Conservation (phyloP, 352 stramenopile genomes). For the Phytophthora pluvialis region DNA sequence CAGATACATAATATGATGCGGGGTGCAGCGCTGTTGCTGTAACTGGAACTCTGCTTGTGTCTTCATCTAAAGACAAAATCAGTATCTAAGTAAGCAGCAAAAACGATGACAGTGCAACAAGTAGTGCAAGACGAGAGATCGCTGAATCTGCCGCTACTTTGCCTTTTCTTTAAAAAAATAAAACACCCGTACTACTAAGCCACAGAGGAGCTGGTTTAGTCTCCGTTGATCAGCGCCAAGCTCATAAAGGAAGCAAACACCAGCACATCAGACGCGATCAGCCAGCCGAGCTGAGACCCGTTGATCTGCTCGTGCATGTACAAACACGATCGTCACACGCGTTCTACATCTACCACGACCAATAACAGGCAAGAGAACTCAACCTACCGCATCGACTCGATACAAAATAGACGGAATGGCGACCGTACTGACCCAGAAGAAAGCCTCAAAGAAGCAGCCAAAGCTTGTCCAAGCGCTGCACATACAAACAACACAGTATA, state of each 20-base stretch:
- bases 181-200: background rate
- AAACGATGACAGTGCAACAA: background rate
- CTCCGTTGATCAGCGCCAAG: conserved; percentile 52
- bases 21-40: no score
- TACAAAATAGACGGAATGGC: conserved; percentile 72
- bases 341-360: background rate
- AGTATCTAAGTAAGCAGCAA: no score
- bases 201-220: conserved; percentile 12
- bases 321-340: conserved; percentile 1
- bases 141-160: background rate
- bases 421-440: conserved; percentile 72
- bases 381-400: conserved; percentile 64
- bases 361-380: background rate
- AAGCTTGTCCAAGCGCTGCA: conserved; percentile 61
- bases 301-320: conserved; percentile 50
- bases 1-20: no score
- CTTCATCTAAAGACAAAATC: no score
- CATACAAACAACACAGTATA: background rate
- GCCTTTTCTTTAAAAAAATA: background rate
- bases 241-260: conserved; percentile 66
- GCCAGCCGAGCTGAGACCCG: conserved; percentile 60
- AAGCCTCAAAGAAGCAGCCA: conserved; percentile 76
- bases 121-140: background rate
- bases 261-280: conserved; percentile 65
- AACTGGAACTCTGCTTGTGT: no score